Base-by-base conservation (phyloP, 208 protist species). In the Strigomonas oncopelti region DNA sequence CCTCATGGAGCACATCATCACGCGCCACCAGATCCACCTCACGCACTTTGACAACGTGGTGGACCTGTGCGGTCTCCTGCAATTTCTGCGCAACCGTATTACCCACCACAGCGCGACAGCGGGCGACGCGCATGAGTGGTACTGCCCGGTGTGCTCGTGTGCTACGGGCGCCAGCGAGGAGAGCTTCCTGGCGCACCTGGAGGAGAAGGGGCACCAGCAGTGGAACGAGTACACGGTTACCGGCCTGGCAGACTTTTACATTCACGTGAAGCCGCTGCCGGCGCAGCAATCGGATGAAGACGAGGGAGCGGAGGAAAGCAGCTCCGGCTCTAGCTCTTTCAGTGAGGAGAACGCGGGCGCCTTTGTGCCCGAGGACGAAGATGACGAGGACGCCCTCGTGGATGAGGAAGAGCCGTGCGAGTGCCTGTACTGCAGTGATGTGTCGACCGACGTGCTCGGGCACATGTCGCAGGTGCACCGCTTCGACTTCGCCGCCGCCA, bases 341-440 rank as follows among this genome's bases (percentile, higher is more conserved):
- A 38, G 22, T 29, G 72, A 78, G 34, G 58, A 69, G 7, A 66
- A 68, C 8, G 75, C 71, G 1, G 55, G 62, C 9, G 67, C 55
- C 14, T 36, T 62, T 42, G 75, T 72, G 36, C 46, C 55, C 11
- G 63, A 61, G 3, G 80, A 74, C 24, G 77, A 86, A 5, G 78
- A 84, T 36, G 77, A 83, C 32, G 72, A 70, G 13, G 78, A 82
- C 25, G 79, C 78, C 18, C 69, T 84, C 32, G 83, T 72, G 27
- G 86, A 90, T 54, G 87, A 75, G 83, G 72, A 78, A 25, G 78
- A 87, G 52, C 48, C 65, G 24, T 80, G 71, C 22, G 64, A 83
- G 22, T 92, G 87, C 61, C 76, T 92, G 11, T 89, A 87, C 59
- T 92, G 90, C 74, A 55, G 70, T 16, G 75, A 75, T 22, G 31